A percentile compares a stretch with the other conserved stretches of the same genome.
phyloP scores from a whole-genome alignment of 495 filamentous ascomycete species.

The Aspergillus incahuasiensis region DNA sequence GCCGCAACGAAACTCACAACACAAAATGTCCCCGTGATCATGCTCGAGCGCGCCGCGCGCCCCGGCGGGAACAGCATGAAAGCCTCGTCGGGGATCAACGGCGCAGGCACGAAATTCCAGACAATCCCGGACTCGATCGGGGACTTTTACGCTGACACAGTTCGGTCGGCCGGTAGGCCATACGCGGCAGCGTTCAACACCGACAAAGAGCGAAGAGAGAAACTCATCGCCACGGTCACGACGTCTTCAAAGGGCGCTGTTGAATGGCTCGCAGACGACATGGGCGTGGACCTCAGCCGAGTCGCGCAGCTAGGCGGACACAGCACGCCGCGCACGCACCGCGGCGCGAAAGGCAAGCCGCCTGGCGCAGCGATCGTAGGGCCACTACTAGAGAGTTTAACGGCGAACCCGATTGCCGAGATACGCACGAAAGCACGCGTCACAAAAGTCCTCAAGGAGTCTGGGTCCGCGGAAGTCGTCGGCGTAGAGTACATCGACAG shows the following conservation, averaged over 20 bases:
- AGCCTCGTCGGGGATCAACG: constrained; percentile 60
- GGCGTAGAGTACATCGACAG: constrained; percentile 17
- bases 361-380: constrained; percentile 51
- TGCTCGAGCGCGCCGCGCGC: constrained; percentile 51
- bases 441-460: constrained; percentile 34
- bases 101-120: constrained; percentile 50
- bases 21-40: constrained; percentile 38
- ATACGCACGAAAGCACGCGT: constrained; percentile 43
- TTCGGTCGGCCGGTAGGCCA: constrained; percentile 38
- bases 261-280: constrained; percentile 45
- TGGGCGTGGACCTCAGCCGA: constrained; percentile 50
- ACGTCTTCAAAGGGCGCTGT: constrained; percentile 38
- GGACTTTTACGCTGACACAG: constrained; percentile 49
- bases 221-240: constrained; percentile 40
- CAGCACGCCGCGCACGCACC: constrained; percentile 48
- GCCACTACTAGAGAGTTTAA: constrained; percentile 41
- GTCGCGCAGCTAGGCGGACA: constrained; percentile 54
- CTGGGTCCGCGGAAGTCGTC: constrained; percentile 13
- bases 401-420: constrained; percentile 37
- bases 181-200: background rate
- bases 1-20: constrained; percentile 39
- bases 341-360: constrained; percentile 43
- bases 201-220: constrained; percentile 25
- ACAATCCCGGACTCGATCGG: constrained; percentile 19
- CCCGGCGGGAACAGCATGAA: constrained; percentile 62